phyloP scores from a whole-genome alignment of 495 filamentous ascomycete species.

The Poronia punctata region DNA sequence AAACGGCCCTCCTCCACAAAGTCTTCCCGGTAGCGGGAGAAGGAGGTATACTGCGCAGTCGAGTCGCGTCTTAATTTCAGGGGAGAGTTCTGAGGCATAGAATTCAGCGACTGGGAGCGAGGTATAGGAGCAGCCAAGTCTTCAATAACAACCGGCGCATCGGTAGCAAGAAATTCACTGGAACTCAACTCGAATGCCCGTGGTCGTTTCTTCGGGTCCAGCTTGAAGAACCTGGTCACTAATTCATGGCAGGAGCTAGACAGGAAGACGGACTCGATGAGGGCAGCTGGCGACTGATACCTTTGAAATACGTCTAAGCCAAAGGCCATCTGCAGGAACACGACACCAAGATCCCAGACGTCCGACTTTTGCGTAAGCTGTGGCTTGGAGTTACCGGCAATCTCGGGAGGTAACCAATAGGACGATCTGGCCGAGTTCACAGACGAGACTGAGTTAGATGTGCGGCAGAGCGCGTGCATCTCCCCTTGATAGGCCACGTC shows the following conservation, averaged over 20 bases:
- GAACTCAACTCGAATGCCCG: slow-evolving; percentile 85
- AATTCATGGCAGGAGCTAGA: slow-evolving; percentile 73
- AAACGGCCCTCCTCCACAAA: slow-evolving; percentile 84
- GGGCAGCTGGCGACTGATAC: slow-evolving; percentile 67
- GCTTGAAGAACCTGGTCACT: slow-evolving; percentile 71
- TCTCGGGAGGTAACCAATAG: slow-evolving; percentile 79
- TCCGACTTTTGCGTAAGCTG: slow-evolving; percentile 74
- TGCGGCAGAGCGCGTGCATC: slow-evolving; percentile 50
- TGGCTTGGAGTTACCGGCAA: slow-evolving; percentile 51
- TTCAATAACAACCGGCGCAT: slow-evolving; percentile 47
- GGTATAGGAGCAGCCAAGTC: slow-evolving; percentile 27
- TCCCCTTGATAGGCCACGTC: slow-evolving; percentile 62
- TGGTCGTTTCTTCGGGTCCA: slow-evolving; percentile 74
- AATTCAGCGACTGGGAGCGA: slow-evolving; percentile 29
- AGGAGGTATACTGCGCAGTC: slow-evolving; percentile 32
- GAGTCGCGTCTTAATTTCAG: slow-evolving; percentile 45
- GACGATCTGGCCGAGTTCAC: slow-evolving; percentile 61
- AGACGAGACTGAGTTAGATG: slow-evolving; percentile 35
- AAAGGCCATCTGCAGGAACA: slow-evolving; percentile 92
- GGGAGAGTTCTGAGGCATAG: slow-evolving; percentile 31
- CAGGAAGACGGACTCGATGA: slow-evolving; percentile 55
- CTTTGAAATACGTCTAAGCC: slow-evolving; percentile 67
- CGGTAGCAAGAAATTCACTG: slow-evolving; percentile 72
- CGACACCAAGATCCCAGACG: slow-evolving; percentile 87
- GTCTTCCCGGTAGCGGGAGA: slow-evolving; percentile 76